These are phyloP conservation scores for Ganoderma boninense DNA, from an alignment of 1,284 basidiomycete genomes.

Conservation along the genomic window DNA sequence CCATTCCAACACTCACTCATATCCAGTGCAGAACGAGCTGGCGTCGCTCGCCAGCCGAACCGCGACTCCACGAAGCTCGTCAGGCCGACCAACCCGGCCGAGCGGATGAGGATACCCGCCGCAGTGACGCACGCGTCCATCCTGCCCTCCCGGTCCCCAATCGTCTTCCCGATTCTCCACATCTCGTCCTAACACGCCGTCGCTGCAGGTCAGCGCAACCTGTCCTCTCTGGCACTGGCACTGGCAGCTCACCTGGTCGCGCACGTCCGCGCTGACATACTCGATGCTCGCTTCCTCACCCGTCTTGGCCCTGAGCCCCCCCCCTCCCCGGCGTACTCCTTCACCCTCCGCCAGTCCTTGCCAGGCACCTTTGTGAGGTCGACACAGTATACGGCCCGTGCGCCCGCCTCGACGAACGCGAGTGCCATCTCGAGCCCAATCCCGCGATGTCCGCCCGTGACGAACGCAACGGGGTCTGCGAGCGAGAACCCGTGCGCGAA, in stretches of 20 bases:
- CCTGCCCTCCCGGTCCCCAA: constrained; percentile 69
- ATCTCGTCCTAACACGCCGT: constrained; percentile 43
- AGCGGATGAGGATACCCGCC: constrained; percentile 66
- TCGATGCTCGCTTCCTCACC: constrained; percentile 58
- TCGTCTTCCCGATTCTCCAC: constrained; percentile 62
- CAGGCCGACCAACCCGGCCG: constrained; percentile 76
- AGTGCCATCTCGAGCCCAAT: constrained; percentile 86
- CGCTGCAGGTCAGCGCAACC: background rate
- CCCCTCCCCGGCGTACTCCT: constrained; percentile 50
- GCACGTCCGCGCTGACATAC: constrained; percentile 72
- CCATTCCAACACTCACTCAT: constrained; percentile 61
- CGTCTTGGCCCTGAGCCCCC: constrained; percentile 44
- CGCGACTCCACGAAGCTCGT: constrained; percentile 79
- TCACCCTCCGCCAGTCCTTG: constrained; percentile 69
- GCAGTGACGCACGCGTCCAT: constrained; percentile 83
- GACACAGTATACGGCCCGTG: constrained; percentile 78
- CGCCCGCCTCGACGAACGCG: constrained; percentile 79
- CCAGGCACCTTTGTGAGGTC: constrained; percentile 74
- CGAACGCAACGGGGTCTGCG: constrained; percentile 73
- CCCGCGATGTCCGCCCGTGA: constrained; percentile 83
- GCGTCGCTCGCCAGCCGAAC: constrained; percentile 82
- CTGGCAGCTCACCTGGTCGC: constrained; percentile 52
- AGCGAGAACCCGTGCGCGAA: constrained; percentile 80
- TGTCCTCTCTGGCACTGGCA: too few relatives aligned
- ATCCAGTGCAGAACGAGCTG: constrained; percentile 77